These are phyloP conservation scores for Fusarium xyrophilum DNA, from an alignment of 2,329 filamentous ascomycete species.

Conservation along the genomic window DNA sequence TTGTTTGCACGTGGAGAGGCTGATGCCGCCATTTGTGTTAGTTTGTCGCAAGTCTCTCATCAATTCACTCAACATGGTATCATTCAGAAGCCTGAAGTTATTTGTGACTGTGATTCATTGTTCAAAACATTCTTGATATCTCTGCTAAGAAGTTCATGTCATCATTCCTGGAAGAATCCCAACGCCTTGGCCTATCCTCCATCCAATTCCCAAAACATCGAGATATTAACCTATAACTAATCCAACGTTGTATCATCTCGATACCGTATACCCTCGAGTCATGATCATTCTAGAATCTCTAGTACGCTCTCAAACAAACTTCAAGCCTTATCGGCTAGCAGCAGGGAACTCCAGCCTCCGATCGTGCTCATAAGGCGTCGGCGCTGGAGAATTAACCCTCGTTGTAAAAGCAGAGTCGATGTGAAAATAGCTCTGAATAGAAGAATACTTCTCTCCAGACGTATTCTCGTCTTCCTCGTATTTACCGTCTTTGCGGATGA, in stretches of 20 bases:
- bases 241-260: slow-evolving; percentile 6
- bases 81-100: not conserved
- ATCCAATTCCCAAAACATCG: not conserved
- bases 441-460: slow-evolving; percentile 30
- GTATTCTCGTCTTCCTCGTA: slow-evolving; percentile 33
- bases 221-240: slow-evolving; percentile 9
- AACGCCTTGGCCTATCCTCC: slow-evolving; percentile 2
- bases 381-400: slow-evolving; percentile 42
- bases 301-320: slow-evolving; percentile 21
- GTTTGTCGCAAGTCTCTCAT: not conserved
- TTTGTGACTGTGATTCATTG: not conserved
- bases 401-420: slow-evolving; percentile 43
- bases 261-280: slow-evolving; percentile 27
- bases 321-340: not conserved
- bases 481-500: slow-evolving; percentile 40
- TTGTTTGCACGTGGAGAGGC: slow-evolving; percentile 20
- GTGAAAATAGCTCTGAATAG: slow-evolving; percentile 41
- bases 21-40: slow-evolving; percentile 5
- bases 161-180: slow-evolving; percentile 5
- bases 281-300: slow-evolving; percentile 15
- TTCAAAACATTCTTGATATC: slow-evolving; percentile 28
- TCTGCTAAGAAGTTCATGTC: slow-evolving; percentile 7
- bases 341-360: slow-evolving; percentile 36
- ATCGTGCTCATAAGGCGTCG: slow-evolving; percentile 43
- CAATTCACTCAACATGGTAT: not conserved